Base-by-base conservation (phyloP, 2,329 filamentous ascomycete species). In the Hymenoscyphus fructigenus region DNA sequence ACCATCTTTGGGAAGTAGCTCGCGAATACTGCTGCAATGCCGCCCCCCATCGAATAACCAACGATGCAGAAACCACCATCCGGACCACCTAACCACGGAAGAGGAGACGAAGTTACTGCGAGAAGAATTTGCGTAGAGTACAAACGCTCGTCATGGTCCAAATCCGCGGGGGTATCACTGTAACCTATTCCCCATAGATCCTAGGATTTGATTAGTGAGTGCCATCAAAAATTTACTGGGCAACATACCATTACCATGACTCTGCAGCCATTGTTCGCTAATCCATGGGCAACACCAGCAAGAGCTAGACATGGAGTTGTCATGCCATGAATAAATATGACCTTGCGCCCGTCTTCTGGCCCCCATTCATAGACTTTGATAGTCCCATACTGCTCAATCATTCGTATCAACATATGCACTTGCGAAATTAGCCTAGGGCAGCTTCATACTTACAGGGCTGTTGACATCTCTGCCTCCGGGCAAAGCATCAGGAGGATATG, bases 321-420 rank as follows among this genome's bases (percentile, higher is more conserved):
- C 71, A 94, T 92, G 3, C 92, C 91, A 75, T 93, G 91, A 14
- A 95, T 78, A 38, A 94, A 79, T 12, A 94, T 78, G 1, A 93
- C 87, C 72, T 88, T 91, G 36, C 86, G 83, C 1, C 91, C 91
- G 60, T 84, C 78, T 64, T 86, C 83, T 0, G 90, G 89, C 0
- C 92, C 92, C 84, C 88, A 94, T 79, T 95, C 91, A 75, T 91
- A 93, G 3, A 91, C 87, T 55, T 87, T 80, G 67, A 91, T 84
- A 10, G 79, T 85, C 15, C 91, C 91, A 73, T 91, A 92, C 34
- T 36, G 10, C 9, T 0, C 34, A 36, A 36, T 36, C 12, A 9
- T 36, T 36, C 34, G 34, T 9, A 36, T 36, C 34, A 36, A 36
- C 34, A 36, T 36, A 5, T 15, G 14, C 3, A 15, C 34, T 15